Percentiles rank a stretch among this genome's conserved stretches.
Evolutionary conservation across 805 yeast species (phyloP).

Genomic region (Monosporozyma aquatica): DNA sequence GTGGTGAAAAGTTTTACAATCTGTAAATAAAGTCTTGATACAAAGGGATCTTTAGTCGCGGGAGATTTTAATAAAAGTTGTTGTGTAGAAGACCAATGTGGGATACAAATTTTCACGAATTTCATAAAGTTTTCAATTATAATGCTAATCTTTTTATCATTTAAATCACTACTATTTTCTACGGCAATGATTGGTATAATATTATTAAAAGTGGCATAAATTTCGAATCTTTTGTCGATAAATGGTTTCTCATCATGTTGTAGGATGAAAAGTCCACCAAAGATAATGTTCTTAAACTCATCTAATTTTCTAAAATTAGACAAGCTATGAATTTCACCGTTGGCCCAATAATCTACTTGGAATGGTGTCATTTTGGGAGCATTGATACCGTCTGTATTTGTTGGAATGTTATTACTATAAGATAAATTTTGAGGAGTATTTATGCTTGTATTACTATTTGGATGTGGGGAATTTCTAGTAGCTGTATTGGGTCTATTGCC

Average conservation of each 20-base stretch:
- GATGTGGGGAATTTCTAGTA: no score
- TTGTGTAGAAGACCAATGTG: constrained; percentile 15
- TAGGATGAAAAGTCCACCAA: constrained; percentile 21
- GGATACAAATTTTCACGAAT: constrained; percentile 10
- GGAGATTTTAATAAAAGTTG: constrained; percentile 9
- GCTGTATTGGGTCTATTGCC: not conserved
- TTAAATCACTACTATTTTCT: constrained; percentile 6
- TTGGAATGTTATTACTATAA: not conserved
- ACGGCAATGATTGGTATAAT: constrained; percentile 15
- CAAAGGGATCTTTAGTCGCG: constrained; percentile 23
- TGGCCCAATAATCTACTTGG: constrained; percentile 19
- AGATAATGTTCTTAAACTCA: constrained; percentile 18
- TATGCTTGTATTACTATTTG: no score
- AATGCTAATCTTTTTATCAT: constrained; percentile 13
- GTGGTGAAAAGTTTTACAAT: constrained; percentile 21
- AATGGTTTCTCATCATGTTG: constrained; percentile 2
- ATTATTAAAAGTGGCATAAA: constrained; percentile 28
- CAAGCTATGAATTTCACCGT: constrained; percentile 25
- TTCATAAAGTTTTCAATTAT: constrained; percentile 14
- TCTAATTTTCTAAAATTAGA: constrained; percentile 12
- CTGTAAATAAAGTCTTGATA: constrained; percentile 24
- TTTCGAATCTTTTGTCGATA: constrained; percentile 18
- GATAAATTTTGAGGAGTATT: no score
- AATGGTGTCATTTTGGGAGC: constrained; percentile 8
- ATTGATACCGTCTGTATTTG: not conserved